Conservation (phyloP, 2,329 filamentous ascomycete species). For the Sclerotinia glacialis region DNA sequence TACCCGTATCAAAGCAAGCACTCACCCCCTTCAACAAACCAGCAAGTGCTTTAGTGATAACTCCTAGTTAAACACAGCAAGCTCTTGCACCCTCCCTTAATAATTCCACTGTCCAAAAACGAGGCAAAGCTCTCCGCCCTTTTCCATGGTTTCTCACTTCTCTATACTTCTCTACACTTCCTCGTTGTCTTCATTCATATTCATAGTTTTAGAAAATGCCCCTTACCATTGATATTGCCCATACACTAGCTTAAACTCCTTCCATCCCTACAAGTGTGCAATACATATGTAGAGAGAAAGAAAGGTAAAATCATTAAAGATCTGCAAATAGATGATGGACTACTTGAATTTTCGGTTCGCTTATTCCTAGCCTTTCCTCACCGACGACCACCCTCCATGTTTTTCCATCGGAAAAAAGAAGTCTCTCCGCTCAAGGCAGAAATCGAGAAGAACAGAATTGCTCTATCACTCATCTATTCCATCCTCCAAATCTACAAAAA, state of each 20-base stretch:
- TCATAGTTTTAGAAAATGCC: no score
- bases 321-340: neutral
- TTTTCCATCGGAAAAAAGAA: neutral
- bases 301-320: neutral
- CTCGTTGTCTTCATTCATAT: no score
- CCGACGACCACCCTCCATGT: neutral
- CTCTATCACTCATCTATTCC: neutral
- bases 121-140: neutral
- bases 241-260: neutral
- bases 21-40: neutral
- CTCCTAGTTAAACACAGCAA: neutral
- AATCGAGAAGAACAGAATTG: neutral
- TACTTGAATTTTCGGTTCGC: neutral
- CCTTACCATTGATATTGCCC: no score
- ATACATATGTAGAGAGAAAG: neutral
- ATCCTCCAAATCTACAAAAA: neutral
- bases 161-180: no score
- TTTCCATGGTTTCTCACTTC: no score
- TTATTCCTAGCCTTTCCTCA: neutral
- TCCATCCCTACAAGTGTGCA: neutral
- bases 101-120: neutral
- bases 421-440: neutral
- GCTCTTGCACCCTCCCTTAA: no score
- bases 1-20: neutral
- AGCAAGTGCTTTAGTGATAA: conserved; percentile 6